Evolutionary conservation across 208 protist species (phyloP).

Genomic region (Phytomonas francai): DNA sequence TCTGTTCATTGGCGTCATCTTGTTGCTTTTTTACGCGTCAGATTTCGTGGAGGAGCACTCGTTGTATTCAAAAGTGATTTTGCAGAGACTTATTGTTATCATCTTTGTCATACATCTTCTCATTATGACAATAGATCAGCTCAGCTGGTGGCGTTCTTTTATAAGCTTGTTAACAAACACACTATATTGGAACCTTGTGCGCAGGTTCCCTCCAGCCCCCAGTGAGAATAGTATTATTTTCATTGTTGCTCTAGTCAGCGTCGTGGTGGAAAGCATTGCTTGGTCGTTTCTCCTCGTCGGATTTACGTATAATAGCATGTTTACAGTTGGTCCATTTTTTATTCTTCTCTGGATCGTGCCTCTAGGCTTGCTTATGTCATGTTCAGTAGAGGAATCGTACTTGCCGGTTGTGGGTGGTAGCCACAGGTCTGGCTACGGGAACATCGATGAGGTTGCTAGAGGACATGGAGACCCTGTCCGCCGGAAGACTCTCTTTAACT

Average conservation of each 20-base stretch:
- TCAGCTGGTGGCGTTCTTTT: slow-evolving; percentile 41
- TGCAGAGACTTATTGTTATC: slow-evolving; percentile 25
- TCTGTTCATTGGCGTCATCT: slow-evolving; percentile 30
- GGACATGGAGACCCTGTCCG: background rate
- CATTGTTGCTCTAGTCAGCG: slow-evolving; percentile 13
- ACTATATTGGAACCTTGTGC: slow-evolving; percentile 35
- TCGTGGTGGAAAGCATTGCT: slow-evolving; percentile 30
- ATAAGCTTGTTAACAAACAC: slow-evolving; percentile 38
- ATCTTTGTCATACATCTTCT: slow-evolving; percentile 27
- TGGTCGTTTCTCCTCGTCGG: slow-evolving; percentile 39
- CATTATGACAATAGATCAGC: slow-evolving; percentile 38
- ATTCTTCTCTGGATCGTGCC: slow-evolving; percentile 54
- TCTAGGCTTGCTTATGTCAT: slow-evolving; percentile 32
- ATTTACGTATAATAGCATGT: slow-evolving; percentile 21
- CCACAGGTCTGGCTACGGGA: slow-evolving; percentile 8
- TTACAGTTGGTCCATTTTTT: slow-evolving; percentile 35
- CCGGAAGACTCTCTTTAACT: slow-evolving; percentile 15
- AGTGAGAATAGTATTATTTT: slow-evolving; percentile 21
- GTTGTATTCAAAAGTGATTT: slow-evolving; percentile 19
- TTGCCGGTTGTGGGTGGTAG: slow-evolving; percentile 25
- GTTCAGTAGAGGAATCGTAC: slow-evolving; percentile 34
- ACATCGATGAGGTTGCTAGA: background rate
- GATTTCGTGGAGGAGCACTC: slow-evolving; percentile 53
- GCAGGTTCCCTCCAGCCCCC: slow-evolving; percentile 33
- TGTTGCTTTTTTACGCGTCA: slow-evolving; percentile 26